Evolutionary conservation across 176 grass and related monocot genomes (phyloP).

Genomic region (Typha latifolia): DNA sequence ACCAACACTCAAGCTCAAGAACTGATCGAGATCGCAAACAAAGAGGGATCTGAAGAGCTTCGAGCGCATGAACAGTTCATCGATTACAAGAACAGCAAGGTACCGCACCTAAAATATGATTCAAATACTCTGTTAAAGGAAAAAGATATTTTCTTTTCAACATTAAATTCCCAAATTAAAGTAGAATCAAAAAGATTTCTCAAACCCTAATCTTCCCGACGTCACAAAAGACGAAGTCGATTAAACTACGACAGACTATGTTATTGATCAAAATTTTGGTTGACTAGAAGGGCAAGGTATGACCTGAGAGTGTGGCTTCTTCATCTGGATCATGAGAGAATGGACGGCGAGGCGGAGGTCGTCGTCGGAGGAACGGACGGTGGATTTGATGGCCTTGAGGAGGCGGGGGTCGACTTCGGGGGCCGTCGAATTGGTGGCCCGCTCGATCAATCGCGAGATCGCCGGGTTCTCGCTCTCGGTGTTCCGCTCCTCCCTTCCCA

Average conservation of each 20-base stretch:
- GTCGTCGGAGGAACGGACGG: slow-evolving; percentile 49
- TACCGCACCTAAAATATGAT: slow-evolving; percentile 48
- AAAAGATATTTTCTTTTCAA: slow-evolving; percentile 6
- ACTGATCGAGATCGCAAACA: slow-evolving; percentile 44
- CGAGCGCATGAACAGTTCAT: slow-evolving; percentile 90
- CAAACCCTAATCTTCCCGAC: not conserved
- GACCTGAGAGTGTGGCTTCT: slow-evolving; percentile 75
- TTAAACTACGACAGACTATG: not conserved
- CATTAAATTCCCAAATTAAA: slow-evolving; percentile 9
- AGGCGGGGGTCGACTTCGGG: slow-evolving; percentile 44
- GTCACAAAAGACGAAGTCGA: not conserved
- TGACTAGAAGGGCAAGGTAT: not conserved
- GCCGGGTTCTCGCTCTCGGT: slow-evolving; percentile 3
- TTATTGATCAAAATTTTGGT: not conserved
- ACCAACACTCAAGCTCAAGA: slow-evolving; percentile 62
- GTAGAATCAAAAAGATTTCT: not conserved
- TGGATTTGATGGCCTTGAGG: slow-evolving; percentile 69
- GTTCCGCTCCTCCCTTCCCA: slow-evolving; percentile 7
- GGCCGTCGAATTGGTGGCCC: slow-evolving; percentile 59
- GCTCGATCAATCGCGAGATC: slow-evolving; percentile 47
- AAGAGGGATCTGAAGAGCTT: slow-evolving; percentile 73
- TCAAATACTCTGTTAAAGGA: not conserved
- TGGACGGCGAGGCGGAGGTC: slow-evolving; percentile 47
- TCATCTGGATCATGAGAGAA: slow-evolving; percentile 59
- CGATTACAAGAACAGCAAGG: slow-evolving; percentile 55